Evolutionary conservation across 148 eudicot genomes (phyloP), one percentile per base, ranked within the genome.

Genomic region (Linanthus parryae): DNA sequence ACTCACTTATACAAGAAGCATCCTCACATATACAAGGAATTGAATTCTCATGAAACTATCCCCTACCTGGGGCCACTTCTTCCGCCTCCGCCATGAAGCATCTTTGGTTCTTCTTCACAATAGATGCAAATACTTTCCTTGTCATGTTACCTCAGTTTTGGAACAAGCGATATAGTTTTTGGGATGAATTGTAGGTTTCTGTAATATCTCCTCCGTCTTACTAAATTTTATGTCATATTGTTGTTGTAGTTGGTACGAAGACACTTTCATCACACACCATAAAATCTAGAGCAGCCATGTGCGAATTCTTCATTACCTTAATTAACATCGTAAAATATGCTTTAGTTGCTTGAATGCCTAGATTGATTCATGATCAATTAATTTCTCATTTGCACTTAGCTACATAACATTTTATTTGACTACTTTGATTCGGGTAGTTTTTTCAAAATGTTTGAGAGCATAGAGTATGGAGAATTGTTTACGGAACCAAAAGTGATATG

Each of bases 121-220:
- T 60, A 6, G 88, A 67, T 24, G 85, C 64, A 68, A 87, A 92
- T 62, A 77, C 96, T 38, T 84, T 94, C 99, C 99, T 84, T 17
- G 90, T 84, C 80, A 76, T 71, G 74, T 92, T 87, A 35, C 48
- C 62, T 59, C 85, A 73, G 72, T 58, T 77, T 38, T 57, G 29
- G 55, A 92, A 84, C 49, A 87, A 67, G 57, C 66, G 70, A 61
- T 66, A 71, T 47, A 92, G 71, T 56, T 92, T 92, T 69, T 92
- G n/a, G 99, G 99, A 18, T 96, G 96, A 44, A 92, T 82, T 8
- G 99, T 92, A 48, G 94, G 99, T 67, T 92, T 92, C 65, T 92
- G 99, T 77, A 75, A 67, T 92, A 92, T 77, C 96, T 84, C 94
- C 99, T 87, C 65, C 94, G 64, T 37, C 98, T 96, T 2, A 96